Evolutionary conservation across 2,329 filamentous ascomycete genomes (phyloP), one percentile per base, ranked within the genome.

Genomic region (Arthrinium phaeospermum): DNA sequence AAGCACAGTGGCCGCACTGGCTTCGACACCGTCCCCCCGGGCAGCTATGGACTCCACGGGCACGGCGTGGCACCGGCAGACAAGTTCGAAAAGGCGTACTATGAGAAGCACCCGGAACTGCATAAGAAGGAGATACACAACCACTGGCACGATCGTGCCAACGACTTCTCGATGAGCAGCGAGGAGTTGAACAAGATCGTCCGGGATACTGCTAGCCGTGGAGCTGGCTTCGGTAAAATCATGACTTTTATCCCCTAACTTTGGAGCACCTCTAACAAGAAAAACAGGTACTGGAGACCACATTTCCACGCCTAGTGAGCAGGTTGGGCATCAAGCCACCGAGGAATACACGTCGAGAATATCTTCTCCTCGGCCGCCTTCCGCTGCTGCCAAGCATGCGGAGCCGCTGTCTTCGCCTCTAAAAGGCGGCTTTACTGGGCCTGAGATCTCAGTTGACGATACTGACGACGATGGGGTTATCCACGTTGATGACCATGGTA

Each of bases 171-270:
- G 71, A 89, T 97, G 90, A 96, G 93, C 83, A 95, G 93, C 78
- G 93, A 94, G 57, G 94, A 98, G 79, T 84, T 98, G 76, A 97
- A 98, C 83, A 95, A 93, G 84, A 92, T 98, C 76, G 95, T 98
- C 72, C 90, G 91, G 75, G 89, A 93, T 57, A 94, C 92, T 49
- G 89, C 87, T 71, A 87, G 83, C 76, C 87, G 85, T 76, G 86
- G 87, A 71, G 81, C 82, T 77, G 86, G 85, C 77, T 81, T 86
- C 77, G 87, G 87, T 88, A 87, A 84, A 83, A 80, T 64, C 57
- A n/a, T 4, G 72, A 72, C 75, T 75, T 74, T 10, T 34, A 30
- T 74, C 70, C 71, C 75, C 72, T 70, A 49, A 74, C 76, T 78
- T 77, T 75, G 76, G 78, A 81, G 76, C 79, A 73, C 77, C 75